phyloP scores from a whole-genome alignment of 805 yeast species.

The Brettanomyces anomalus region DNA sequence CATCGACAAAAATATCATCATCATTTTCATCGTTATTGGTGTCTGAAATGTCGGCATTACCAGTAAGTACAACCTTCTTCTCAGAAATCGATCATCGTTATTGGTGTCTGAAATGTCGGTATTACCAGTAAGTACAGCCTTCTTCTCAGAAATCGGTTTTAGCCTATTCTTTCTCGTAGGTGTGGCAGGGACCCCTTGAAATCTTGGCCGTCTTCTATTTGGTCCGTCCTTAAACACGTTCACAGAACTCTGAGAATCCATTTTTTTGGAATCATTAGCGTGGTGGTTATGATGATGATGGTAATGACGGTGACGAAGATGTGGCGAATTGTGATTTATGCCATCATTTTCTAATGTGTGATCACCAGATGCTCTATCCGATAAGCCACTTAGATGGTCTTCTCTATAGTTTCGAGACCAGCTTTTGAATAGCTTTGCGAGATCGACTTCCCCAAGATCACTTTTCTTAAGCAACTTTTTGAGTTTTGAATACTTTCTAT shows the following conservation, averaged over 20 bases:
- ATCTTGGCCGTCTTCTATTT: neutral
- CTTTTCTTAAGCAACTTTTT: conserved; percentile 1
- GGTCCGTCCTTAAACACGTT: neutral
- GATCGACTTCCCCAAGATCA: conserved; percentile 1
- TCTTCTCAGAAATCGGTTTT: neutral
- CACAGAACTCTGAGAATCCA: too few species aligned
- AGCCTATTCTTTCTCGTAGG: neutral
- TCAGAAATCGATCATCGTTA: neutral
- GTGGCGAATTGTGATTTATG: too few species aligned
- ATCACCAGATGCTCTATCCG: neutral
- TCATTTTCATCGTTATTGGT: neutral
- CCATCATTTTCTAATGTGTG: too few species aligned
- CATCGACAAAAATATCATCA: neutral
- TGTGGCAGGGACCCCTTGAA: neutral
- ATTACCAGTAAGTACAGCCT: too few species aligned
- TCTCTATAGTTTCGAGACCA: neutral
- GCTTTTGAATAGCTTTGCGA: neutral
- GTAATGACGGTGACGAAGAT: neutral
- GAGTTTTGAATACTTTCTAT: conserved; percentile 1
- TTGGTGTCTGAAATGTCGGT: neutral
- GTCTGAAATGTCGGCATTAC: too few species aligned
- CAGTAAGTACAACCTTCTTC: too few species aligned
- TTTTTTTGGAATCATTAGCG: neutral
- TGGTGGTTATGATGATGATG: neutral
- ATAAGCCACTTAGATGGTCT: neutral